A percentile compares a stretch with the other conserved stretches of the same genome.
Evolutionary conservation across 2,329 filamentous ascomycete genomes (phyloP).

Genomic region (Diaporthe caulivora): DNA sequence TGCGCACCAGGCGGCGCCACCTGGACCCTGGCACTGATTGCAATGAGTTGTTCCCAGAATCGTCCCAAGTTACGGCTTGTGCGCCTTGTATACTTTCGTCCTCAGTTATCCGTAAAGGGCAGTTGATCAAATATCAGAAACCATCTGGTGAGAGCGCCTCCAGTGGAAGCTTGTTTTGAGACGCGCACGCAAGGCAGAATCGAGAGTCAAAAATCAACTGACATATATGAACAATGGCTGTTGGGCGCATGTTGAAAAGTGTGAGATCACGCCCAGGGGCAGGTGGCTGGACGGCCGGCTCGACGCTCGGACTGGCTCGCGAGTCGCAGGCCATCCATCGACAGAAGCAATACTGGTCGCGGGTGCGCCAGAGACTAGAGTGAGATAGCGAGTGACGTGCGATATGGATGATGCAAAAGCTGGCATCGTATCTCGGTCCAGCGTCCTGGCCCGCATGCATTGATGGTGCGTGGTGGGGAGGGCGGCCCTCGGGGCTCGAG

Average conservation of each 20-base stretch:
- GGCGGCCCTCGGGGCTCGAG: not conserved
- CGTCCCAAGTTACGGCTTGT: conserved; percentile 13
- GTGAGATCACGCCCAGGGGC: not conserved
- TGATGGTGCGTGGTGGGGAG: not conserved
- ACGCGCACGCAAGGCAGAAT: conserved; percentile 18
- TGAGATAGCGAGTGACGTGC: not conserved
- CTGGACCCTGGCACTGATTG: conserved; percentile 1
- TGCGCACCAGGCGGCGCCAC: conserved; percentile 26
- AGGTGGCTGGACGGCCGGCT: not conserved
- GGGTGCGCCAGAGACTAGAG: not conserved
- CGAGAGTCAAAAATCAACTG: too few species aligned
- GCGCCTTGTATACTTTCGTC: conserved; percentile 10
- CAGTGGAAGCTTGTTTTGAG: not conserved
- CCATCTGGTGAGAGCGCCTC: not conserved
- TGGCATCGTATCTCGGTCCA: not conserved
- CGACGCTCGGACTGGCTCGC: conserved; percentile 15
- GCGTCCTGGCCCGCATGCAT: conserved; percentile 11
- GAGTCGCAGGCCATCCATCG: not conserved
- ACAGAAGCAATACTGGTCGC: conserved; percentile 1
- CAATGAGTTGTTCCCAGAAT: not conserved
- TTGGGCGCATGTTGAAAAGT: not conserved
- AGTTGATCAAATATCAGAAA: conserved; percentile 29
- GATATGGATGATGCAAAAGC: not conserved
- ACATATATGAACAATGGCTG: not conserved
- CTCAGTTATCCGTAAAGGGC: conserved; percentile 8